A percentile compares a stretch with the other conserved stretches of the same genome.
Conservation (phyloP, 768 basidiomycete species). For the Suillus bovinus region DNA sequence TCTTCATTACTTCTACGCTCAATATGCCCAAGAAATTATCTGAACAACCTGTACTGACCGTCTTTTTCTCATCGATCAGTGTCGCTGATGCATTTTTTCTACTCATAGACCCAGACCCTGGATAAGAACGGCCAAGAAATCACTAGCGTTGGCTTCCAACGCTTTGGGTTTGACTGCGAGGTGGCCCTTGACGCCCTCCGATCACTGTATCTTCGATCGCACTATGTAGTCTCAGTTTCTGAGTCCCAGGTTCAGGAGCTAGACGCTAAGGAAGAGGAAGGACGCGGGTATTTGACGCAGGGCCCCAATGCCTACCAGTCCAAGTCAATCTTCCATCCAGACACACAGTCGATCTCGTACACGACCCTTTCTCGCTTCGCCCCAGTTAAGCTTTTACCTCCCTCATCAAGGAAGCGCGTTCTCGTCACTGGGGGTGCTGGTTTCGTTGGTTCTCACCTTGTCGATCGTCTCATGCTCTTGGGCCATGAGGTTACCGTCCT, state of each 20-base stretch:
- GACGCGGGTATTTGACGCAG: slow-evolving; percentile 55
- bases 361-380: slow-evolving; percentile 91
- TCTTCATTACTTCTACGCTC: not conserved
- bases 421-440: slow-evolving; percentile 97
- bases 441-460: slow-evolving; percentile 98
- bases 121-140: slow-evolving; percentile 80
- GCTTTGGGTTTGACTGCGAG: slow-evolving; percentile 89
- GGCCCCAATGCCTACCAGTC: slow-evolving; percentile 62
- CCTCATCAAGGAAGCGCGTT: slow-evolving; percentile 79
- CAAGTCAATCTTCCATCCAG: slow-evolving; percentile 83
- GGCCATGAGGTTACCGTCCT: slow-evolving; percentile 97
- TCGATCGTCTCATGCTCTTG: slow-evolving; percentile 96
- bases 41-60: slow-evolving; percentile 18
- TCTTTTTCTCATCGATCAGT: not conserved
- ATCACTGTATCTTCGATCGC: slow-evolving; percentile 84
- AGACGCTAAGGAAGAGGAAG: slow-evolving; percentile 40
- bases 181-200: slow-evolving; percentile 80
- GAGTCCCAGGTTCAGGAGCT: slow-evolving; percentile 38
- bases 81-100: slow-evolving; percentile 12
- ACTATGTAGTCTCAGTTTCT: slow-evolving; percentile 58
- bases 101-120: slow-evolving; percentile 54
- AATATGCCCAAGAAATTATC: slow-evolving; percentile 27
- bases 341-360: slow-evolving; percentile 83
- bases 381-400: slow-evolving; percentile 84
- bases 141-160: slow-evolving; percentile 75